Evolutionary conservation across 495 filamentous ascomycete genomes (phyloP), one percentile per base, ranked within the genome.

Genomic region (Xylaria sp.): DNA sequence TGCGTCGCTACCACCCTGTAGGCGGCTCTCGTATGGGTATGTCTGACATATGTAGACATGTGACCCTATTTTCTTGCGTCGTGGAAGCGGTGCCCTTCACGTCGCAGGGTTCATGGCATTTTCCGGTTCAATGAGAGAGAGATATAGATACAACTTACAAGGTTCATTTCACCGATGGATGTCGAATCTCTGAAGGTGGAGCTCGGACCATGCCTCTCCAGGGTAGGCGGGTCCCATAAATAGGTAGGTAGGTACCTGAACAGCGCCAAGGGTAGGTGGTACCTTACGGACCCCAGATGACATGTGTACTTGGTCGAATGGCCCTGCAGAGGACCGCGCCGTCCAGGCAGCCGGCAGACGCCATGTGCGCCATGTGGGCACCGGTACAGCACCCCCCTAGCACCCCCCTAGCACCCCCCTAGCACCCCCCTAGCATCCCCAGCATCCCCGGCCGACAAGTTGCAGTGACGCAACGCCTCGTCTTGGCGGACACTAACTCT

Each of bases 11-110:
- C 73, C 72, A 71, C 71, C 72, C 71, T 71, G 71, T 35, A 65
- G 74, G 74, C 68, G 71, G 75, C 75, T 77, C 75, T 67, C 37
- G 71, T 59, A 46, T 71, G 75, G 61, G 62, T 71, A 73, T 73
- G 75, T 24, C 73, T 77, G 65, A 72, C 75, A 78, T 78, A 72
- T 40, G 75, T 69, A 75, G 74, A 78, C 76, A 78, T 78, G 73
- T 78, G 76, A 72, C 76, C 72, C 72, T 68, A 29, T 33, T 41
- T 21, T 63, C 21, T 61, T 7, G 69, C 21, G 67, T 72, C 8
- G 70, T 35, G 67, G 70, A 61, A 67, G 57, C 52, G 37, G 37
- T 26, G 41, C 43, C 35, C 29, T 37, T 52, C 62, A 24, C 35
- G 12, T 62, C 12, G 29, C 35, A 29, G n/a, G 17, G 59, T 43